A percentile compares a stretch with the other conserved stretches of the same genome.
These are phyloP conservation scores for Dissophora globulifera DNA, from an alignment of 192 early-diverging fungal species.

Conservation along the genomic window DNA sequence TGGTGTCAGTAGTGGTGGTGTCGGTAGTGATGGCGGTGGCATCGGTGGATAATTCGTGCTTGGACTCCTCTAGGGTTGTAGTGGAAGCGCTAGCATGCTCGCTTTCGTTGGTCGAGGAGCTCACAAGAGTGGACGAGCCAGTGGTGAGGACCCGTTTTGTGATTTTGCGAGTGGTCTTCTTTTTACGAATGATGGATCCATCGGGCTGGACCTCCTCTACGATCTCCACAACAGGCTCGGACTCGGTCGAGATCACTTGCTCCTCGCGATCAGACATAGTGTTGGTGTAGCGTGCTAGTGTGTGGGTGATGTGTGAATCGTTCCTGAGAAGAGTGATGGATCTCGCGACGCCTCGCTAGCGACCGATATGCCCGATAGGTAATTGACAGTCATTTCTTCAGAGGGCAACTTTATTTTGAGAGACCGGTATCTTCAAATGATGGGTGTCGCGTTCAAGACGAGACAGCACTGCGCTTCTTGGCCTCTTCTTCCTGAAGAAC, in stretches of 20 bases:
- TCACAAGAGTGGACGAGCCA: too few relatives aligned
- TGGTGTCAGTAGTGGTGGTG: background rate
- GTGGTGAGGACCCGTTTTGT: conserved; percentile 23
- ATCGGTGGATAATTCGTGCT: background rate
- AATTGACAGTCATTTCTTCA: too few relatives aligned
- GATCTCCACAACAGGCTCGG: conserved; percentile 26
- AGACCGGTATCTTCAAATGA: too few relatives aligned
- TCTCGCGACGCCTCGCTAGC: too few relatives aligned
- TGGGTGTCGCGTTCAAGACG: too few relatives aligned
- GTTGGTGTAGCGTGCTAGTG: background rate
- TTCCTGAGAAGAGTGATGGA: too few relatives aligned
- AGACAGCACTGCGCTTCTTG: background rate
- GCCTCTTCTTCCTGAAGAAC: conserved; percentile 59
- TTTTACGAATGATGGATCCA: conserved; percentile 35
- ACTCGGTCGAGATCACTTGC: conserved; percentile 23
- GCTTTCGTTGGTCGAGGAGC: conserved; percentile 7
- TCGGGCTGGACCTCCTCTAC: conserved; percentile 33
- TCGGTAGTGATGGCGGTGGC: background rate
- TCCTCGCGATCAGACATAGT: conserved; percentile 32
- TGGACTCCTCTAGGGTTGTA: background rate
- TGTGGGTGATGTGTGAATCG: background rate
- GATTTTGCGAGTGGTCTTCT: conserved; percentile 36
- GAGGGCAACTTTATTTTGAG: too few relatives aligned
- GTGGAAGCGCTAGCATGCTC: conserved; percentile 4
- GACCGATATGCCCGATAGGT: too few relatives aligned